Evolutionary conservation across 805 yeast genomes (phyloP).

Genomic region (Pichia paraexigua): DNA sequence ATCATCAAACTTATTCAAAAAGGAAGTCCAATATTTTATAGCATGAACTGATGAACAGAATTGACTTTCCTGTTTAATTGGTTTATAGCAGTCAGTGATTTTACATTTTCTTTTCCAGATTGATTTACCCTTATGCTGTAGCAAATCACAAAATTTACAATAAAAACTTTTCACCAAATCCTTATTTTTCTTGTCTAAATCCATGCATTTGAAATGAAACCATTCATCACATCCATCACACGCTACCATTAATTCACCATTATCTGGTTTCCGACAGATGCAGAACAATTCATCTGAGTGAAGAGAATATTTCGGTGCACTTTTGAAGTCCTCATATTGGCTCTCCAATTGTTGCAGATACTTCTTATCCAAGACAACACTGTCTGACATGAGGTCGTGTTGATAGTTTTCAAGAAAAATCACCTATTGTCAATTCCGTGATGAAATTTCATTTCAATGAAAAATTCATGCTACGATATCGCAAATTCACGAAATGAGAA

Average conservation of each 20-base stretch:
- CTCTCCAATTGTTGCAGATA: conserved; percentile 19
- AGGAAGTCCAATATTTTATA: conserved; percentile 29
- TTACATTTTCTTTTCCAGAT: conserved; percentile 76
- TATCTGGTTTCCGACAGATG: conserved; percentile 69
- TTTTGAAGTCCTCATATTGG: conserved; percentile 22
- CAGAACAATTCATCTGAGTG: conserved; percentile 61
- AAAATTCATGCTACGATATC: too few relatives aligned
- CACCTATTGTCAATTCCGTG: too few relatives aligned
- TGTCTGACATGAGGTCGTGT: not conserved
- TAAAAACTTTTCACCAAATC: conserved; percentile 54
- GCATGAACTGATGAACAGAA: conserved; percentile 78
- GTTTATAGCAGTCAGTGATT: conserved; percentile 44
- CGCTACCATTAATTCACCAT: conserved; percentile 81
- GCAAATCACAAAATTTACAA: conserved; percentile 62
- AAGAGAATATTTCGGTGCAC: conserved; percentile 33
- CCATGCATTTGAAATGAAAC: conserved; percentile 81
- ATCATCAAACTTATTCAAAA: conserved; percentile 17
- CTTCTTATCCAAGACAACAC: conserved; percentile 1
- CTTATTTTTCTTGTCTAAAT: conserved; percentile 41
- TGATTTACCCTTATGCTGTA: conserved; percentile 41
- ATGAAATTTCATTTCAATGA: too few relatives aligned
- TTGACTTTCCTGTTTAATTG: conserved; percentile 48
- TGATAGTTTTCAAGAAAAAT: not conserved
- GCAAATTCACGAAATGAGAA: too few relatives aligned
- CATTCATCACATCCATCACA: conserved; percentile 95